phyloP scores from a whole-genome alignment of 169 alveolate species.

The Plasmodium knowlesi region DNA sequence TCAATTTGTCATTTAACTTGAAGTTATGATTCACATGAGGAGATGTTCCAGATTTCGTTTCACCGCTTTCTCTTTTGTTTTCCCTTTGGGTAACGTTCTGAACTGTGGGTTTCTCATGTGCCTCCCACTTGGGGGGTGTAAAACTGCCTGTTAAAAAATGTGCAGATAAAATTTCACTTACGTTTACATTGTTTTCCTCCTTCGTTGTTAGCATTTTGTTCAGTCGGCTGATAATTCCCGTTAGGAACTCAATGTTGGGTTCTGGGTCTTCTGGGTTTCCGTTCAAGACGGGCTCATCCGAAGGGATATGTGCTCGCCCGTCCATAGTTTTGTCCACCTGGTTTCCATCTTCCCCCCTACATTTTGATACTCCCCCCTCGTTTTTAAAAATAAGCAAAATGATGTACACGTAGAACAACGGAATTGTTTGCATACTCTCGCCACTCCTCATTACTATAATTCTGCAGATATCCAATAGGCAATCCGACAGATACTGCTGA shows the following conservation, averaged over 20 bases:
- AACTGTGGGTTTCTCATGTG: not conserved
- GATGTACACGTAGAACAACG: slow-evolving; percentile 49
- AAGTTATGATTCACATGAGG: not conserved
- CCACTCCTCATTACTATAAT: slow-evolving; percentile 25
- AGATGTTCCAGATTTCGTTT: not conserved
- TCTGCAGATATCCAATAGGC: slow-evolving; percentile 60
- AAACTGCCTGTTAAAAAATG: not conserved
- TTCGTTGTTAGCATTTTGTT: slow-evolving; percentile 7
- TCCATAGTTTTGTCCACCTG: not conserved
- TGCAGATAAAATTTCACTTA: slow-evolving; percentile 19
- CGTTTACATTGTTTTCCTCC: slow-evolving; percentile 17
- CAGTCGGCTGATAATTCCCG: slow-evolving; percentile 5
- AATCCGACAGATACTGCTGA: slow-evolving; percentile 72
- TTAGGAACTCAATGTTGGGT: not conserved
- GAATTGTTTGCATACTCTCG: slow-evolving; percentile 71
- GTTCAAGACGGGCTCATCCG: not conserved
- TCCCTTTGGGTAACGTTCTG: not conserved
- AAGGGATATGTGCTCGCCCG: not conserved
- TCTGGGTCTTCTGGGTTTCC: not conserved
- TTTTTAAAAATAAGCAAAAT: slow-evolving; percentile 67
- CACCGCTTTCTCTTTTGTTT: not conserved
- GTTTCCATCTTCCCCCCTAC: not conserved
- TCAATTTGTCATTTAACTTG: slow-evolving; percentile 29
- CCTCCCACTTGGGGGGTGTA: not conserved
- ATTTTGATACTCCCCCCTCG: not conserved